Base-by-base conservation (phyloP, 768 basidiomycete genomes). In the Suillus tomentosus region DNA sequence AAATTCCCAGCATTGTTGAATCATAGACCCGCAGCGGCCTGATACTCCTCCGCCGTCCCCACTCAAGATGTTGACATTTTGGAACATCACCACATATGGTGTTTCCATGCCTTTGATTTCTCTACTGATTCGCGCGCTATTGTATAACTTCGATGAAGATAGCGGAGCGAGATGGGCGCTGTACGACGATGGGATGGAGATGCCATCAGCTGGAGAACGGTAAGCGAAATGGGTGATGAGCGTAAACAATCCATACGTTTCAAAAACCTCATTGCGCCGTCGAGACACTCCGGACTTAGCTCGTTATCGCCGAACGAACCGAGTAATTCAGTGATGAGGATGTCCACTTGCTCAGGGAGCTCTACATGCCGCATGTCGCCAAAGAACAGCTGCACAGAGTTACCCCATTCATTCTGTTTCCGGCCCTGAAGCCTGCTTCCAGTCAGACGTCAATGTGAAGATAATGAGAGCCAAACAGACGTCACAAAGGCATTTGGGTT, bases 231-330 rank as follows among this genome's bases (percentile, higher is more conserved):
- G 45, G 17, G 24, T 53, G 54, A 43, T 42, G 37, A 58, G 14
- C n/a, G 50, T 42, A 8, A 50, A 60, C 31, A 48, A 40, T 9
- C 66, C 72, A 50, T 62, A 95, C 95, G 83, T 82, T 97, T 96
- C 73, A 99, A 80, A 73, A 95, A 96, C 56, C 96, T 82, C 86
- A 91, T 87, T 10, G 94, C 96, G 14, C 97, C 97, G 73, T 99
- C 97, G 42, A 99, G 80, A 77, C 97, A 99, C 76, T 99, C 97
- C 0, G 97, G 97, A 72, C 95, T 96, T 56, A 99, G 85, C 75
- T 99, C 97, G 65, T 99, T 99, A 77, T 99, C 97, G 2, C 96
- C 97, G 79, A 99, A 99, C 5, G 94, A 96, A 4, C 97, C 97
- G 70, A 99, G 78, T 24, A 99, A 84, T 76, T 99, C 97, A 78